These are phyloP conservation scores for Tetrapisispora arboricola DNA, from an alignment of 805 yeast species.

Conservation along the genomic window DNA sequence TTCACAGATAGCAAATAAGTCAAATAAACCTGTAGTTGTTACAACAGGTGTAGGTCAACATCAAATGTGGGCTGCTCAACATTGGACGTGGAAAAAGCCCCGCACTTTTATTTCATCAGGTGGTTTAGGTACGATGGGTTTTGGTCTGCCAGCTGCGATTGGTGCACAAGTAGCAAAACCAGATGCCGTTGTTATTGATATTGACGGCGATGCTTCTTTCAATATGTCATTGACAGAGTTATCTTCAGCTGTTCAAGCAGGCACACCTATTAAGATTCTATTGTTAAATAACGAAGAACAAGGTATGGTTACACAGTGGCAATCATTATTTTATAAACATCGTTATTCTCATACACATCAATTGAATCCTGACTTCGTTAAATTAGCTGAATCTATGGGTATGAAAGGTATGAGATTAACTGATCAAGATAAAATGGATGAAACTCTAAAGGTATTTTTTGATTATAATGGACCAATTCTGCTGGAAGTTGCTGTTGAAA, in stretches of 20 bases:
- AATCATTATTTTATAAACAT: constrained; percentile 91
- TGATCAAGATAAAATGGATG: constrained; percentile 54
- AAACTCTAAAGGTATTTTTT: constrained; percentile 56
- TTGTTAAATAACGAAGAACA: constrained; percentile 96
- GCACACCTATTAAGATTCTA: constrained; percentile 80
- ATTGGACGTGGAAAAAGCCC: constrained; percentile 88
- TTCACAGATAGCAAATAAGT: constrained; percentile 51
- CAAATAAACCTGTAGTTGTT: constrained; percentile 64
- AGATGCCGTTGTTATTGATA: constrained; percentile 88
- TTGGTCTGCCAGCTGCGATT: constrained; percentile 93
- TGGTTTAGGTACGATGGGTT: constrained; percentile 98
- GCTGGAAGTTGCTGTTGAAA: constrained; percentile 83
- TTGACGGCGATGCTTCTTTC: constrained; percentile 99
- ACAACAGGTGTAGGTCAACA: constrained; percentile 99
- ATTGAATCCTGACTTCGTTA: constrained; percentile 84
- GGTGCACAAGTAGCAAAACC: constrained; percentile 97
- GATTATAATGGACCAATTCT: constrained; percentile 76
- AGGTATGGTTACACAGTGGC: constrained; percentile 99
- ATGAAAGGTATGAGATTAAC: constrained; percentile 68
- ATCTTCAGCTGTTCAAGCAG: constrained; percentile 88
- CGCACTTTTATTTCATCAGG: constrained; percentile 96
- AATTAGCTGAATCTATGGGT: constrained; percentile 91
- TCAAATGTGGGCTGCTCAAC: constrained; percentile 99
- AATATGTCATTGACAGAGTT: constrained; percentile 94
- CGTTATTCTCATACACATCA: constrained; percentile 98